phyloP scores from a whole-genome alignment of 2,329 filamentous ascomycete species.

The Calonectria hawksworthii region DNA sequence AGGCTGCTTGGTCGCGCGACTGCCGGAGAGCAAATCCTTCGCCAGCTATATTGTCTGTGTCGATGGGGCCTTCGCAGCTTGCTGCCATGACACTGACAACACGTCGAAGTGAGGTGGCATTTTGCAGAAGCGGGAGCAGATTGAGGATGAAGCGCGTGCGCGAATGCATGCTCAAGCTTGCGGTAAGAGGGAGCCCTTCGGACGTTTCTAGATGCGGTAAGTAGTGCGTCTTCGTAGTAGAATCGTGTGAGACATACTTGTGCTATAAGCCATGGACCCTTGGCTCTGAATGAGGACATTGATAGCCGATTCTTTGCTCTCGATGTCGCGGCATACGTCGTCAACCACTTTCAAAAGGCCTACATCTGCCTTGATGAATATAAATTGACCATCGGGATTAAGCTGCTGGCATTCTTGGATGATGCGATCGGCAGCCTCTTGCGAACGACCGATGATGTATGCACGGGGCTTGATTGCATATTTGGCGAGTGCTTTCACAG shows the following conservation, averaged over 20 bases:
- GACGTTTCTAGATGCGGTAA: background rate
- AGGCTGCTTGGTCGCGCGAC: background rate
- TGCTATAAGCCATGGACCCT: slow-evolving; percentile 2
- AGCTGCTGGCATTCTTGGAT: background rate
- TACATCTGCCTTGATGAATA: background rate
- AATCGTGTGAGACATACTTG: background rate
- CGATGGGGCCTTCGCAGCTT: background rate
- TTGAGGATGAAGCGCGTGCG: slow-evolving; percentile 2
- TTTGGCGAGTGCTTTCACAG: background rate
- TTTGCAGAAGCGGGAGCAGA: background rate
- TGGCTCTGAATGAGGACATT: slow-evolving; percentile 1
- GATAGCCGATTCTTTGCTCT: background rate
- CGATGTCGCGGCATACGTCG: background rate
- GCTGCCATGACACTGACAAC: background rate
- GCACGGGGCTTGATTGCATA: background rate
- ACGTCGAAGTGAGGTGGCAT: background rate
- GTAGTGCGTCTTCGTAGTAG: background rate
- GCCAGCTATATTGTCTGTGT: background rate
- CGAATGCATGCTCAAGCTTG: background rate
- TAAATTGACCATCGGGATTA: background rate
- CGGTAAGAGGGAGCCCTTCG: background rate
- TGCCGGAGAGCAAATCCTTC: background rate
- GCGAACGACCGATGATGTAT: slow-evolving; percentile 5
- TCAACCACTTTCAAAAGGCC: background rate
- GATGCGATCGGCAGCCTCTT: slow-evolving; percentile 1